Evolutionary conservation across 2,329 filamentous ascomycete genomes (phyloP), one percentile per base, ranked within the genome.

Genomic region (Meredithiella fracta): DNA sequence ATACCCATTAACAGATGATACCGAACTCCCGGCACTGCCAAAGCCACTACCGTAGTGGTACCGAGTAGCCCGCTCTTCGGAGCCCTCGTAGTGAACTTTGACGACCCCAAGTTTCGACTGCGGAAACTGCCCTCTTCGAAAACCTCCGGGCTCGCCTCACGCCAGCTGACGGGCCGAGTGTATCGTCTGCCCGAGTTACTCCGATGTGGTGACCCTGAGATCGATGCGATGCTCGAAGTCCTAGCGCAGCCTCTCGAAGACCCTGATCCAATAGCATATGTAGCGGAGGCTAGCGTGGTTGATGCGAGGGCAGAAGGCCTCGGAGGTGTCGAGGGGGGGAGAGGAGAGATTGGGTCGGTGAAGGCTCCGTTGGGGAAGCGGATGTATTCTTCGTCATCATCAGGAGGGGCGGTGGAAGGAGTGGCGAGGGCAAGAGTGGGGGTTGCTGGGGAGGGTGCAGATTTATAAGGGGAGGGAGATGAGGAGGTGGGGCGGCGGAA

Each of bases 331-430:
- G 25, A 38, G 20, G 29, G 50, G 26, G 29, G 50, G 5, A 23
- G 50, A n/a, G 25, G n/a, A 25, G 3, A 31, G 25, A 38, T 22
- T 26, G 53, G 42, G 22, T 58, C 57, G 25, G 42, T 31, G 52
- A 58, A 58, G 14, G 53, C 53, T 7, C 57, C 57, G 49, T 58
- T 58, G 20, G 57, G 53, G 22, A 58, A 58, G 17, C 53, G 57
- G 37, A 58, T 58, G 50, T 58, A 58, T 5, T 58, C 53, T 47
- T 58, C 57, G 25, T 58, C 57, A 42, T 55, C 50, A 8, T 53
- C 55, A 34, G 17, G 47, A 37, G 9, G 47, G 17, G 50, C 22
- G 26, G 40, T 31, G 15, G 57, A 52, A 20, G 51, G 38, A 9
- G 47, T 20, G 42, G 47, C 25, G 34, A 54, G 23, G 47, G 51